Percentiles rank a stretch among this genome's conserved stretches.
Conservation (phyloP, 1,139 yeast species). For the Suzukiozyma palmioleophila region DNA sequence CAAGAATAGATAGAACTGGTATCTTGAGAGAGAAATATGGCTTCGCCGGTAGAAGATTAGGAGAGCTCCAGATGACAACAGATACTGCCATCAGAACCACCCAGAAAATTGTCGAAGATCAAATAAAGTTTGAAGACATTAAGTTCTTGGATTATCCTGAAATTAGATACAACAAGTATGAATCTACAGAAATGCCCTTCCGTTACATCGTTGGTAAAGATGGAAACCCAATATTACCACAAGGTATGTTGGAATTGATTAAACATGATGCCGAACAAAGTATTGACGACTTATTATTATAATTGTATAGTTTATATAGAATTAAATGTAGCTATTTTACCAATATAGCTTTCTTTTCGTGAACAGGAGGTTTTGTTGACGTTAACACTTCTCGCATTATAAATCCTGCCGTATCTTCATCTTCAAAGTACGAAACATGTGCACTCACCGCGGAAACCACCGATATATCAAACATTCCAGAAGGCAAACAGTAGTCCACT, state of each 20-base stretch:
- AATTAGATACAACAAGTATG: conserved; percentile 79
- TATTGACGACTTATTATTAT: conserved; percentile 54
- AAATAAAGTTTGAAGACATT: conserved; percentile 60
- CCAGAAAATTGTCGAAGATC: conserved; percentile 61
- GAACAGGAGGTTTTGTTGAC: conserved; percentile 15
- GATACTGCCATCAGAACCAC: conserved; percentile 96
- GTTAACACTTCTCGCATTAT: conserved; percentile 52
- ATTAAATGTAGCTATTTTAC: neutral
- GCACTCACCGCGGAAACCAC: conserved; percentile 78
- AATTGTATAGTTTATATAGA: conserved; percentile 7
- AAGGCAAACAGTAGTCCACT: conserved; percentile 76
- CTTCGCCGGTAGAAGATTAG: conserved; percentile 80
- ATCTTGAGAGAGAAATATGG: conserved; percentile 77
- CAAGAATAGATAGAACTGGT: conserved; percentile 93
- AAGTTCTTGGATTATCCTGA: conserved; percentile 91
- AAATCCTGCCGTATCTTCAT: conserved; percentile 78
- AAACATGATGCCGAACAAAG: conserved; percentile 78
- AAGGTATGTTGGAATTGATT: conserved; percentile 86
- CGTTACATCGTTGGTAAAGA: conserved; percentile 68
- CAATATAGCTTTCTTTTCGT: conserved; percentile 19
- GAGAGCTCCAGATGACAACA: conserved; percentile 91
- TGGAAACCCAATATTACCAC: conserved; percentile 78
- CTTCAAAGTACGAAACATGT: conserved; percentile 86
- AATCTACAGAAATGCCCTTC: conserved; percentile 97
- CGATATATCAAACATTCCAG: conserved; percentile 76